Evolutionary conservation across 179 eudicot genomes (phyloP).

Genomic region (Silene noctiflora): DNA sequence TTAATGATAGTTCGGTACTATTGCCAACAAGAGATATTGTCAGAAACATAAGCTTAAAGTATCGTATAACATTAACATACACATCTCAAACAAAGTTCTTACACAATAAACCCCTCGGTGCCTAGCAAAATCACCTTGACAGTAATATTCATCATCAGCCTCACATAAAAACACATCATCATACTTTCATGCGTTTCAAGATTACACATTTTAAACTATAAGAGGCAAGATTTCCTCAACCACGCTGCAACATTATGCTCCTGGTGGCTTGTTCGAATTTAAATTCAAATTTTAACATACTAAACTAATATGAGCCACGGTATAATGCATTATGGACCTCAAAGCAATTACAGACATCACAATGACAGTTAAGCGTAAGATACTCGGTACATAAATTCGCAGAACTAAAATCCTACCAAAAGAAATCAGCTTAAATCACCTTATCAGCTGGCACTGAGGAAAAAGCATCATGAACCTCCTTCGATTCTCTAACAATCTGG

Average conservation of each 20-base stretch:
- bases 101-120: neutral
- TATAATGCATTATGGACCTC: neutral
- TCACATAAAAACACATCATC: neutral
- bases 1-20: neutral
- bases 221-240: neutral
- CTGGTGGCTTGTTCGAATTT: neutral
- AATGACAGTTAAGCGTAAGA: neutral
- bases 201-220: neutral
- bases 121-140: too few species aligned
- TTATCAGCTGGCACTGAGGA: conserved; percentile 78
- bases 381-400: neutral
- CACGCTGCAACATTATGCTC: neutral
- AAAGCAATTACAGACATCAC: neutral
- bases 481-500: conserved; percentile 63
- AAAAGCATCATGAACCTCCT: conserved; percentile 63
- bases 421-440: conserved; percentile 34
- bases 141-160: neutral
- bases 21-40: neutral
- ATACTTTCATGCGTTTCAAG: neutral
- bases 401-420: neutral
- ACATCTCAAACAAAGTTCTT: neutral
- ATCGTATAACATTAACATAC: neutral
- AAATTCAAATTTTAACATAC: neutral
- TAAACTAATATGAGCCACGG: neutral
- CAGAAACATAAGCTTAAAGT: neutral